phyloP scores from a whole-genome alignment of 1,139 yeast species.

The Eremothecium gossypii region DNA sequence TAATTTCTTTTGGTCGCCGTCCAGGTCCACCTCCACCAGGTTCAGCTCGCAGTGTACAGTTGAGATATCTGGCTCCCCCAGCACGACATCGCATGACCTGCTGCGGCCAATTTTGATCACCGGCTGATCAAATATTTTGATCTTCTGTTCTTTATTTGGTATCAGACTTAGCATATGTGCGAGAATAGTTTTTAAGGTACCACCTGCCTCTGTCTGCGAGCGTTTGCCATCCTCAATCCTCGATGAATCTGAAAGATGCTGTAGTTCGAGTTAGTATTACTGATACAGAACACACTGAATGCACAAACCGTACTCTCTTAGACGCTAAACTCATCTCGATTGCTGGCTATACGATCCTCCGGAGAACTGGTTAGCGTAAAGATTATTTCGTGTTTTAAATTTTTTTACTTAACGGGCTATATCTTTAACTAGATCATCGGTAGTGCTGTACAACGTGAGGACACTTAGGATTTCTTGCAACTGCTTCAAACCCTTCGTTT shows the following conservation, averaged over 20 bases:
- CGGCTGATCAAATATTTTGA: slow-evolving; percentile 13
- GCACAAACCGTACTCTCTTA: slow-evolving; percentile 9
- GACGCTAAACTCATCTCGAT: slow-evolving; percentile 4
- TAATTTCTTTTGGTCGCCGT: slow-evolving; percentile 34
- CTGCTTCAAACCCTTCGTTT: slow-evolving; percentile 26
- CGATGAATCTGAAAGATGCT: slow-evolving; percentile 7
- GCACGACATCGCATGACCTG: slow-evolving; percentile 47
- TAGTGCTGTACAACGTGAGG: slow-evolving; percentile 20
- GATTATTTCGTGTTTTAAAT: neutral
- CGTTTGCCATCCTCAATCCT: slow-evolving; percentile 5
- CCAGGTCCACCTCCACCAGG: slow-evolving; percentile 31
- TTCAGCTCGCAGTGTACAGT: slow-evolving; percentile 53
- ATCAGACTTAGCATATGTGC: slow-evolving; percentile 24
- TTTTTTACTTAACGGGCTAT: slow-evolving; percentile 5
- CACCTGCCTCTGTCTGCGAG: slow-evolving; percentile 10
- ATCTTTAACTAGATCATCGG: slow-evolving; percentile 7
- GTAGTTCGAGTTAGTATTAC: neutral
- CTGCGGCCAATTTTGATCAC: slow-evolving; percentile 46
- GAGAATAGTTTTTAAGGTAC: slow-evolving; percentile 5
- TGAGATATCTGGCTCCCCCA: slow-evolving; percentile 54
- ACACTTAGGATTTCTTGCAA: slow-evolving; percentile 26
- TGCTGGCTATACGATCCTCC: neutral
- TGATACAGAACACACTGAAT: neutral
- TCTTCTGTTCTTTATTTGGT: slow-evolving; percentile 28
- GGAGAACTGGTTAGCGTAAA: neutral